Conservation (phyloP, 1,284 basidiomycete genomes). For the Farysia itapuensis region DNA sequence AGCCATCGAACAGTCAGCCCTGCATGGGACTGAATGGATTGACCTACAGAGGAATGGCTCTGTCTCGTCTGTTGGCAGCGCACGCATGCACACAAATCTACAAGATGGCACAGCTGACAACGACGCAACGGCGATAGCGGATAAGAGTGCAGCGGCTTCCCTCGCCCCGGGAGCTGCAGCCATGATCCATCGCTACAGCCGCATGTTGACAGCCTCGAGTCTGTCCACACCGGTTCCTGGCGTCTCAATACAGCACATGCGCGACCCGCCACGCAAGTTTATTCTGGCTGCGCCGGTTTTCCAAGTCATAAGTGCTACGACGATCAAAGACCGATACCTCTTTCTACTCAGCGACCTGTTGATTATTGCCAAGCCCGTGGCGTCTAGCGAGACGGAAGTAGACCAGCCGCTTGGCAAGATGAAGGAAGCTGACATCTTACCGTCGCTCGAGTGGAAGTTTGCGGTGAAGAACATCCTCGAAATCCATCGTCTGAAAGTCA, state of each 20-base stretch:
- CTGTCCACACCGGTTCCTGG: conserved; percentile 12
- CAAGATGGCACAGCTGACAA: conserved; percentile 31
- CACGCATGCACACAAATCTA: conserved; percentile 15
- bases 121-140: conserved; percentile 5
- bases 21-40: conserved; percentile 6
- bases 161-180: conserved; percentile 40
- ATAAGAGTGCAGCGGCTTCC: conserved; percentile 1
- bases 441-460: conserved; percentile 42
- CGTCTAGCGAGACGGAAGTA: conserved; percentile 66
- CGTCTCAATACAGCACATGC: conserved; percentile 54
- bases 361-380: conserved; percentile 70
- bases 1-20: neutral
- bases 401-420: conserved; percentile 64
- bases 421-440: conserved; percentile 26
- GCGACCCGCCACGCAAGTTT: conserved; percentile 80
- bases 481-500: conserved; percentile 33
- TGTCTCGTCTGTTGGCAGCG: conserved; percentile 21
- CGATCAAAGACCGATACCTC: conserved; percentile 91
- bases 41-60: conserved; percentile 23
- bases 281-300: conserved; percentile 81
- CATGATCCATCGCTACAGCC: conserved; percentile 47
- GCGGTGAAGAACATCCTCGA: conserved; percentile 44
- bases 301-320: conserved; percentile 89
- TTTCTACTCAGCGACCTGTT: conserved; percentile 94
- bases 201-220: conserved; percentile 22